phyloP scores from a whole-genome alignment of 2,329 filamentous ascomycete genomes.

The Neocatenulostroma microsporum region DNA sequence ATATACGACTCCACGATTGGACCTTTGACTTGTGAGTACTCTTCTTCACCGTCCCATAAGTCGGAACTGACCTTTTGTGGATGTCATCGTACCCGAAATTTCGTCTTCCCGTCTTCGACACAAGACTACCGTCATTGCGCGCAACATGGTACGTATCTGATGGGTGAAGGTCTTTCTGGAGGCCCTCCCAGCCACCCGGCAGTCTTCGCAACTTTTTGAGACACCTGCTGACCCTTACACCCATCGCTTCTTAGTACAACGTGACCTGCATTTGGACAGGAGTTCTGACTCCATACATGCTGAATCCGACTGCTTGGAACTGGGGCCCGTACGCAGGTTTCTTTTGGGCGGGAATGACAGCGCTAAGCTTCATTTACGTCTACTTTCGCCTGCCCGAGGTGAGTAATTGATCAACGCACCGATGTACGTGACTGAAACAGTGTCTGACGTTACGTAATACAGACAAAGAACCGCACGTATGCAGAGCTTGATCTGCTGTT shows the following conservation, averaged over 20 bases:
- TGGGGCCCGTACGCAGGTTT: conserved; percentile 47
- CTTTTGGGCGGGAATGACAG: neutral
- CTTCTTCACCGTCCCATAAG: neutral
- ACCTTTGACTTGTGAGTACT: conserved; percentile 2
- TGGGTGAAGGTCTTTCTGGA: too few species aligned
- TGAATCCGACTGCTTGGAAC: conserved; percentile 75
- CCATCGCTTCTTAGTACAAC: too few species aligned
- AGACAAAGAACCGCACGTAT: neutral
- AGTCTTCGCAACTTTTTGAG: too few species aligned
- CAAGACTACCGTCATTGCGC: conserved; percentile 80
- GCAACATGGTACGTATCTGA: too few species aligned
- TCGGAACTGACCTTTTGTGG: conserved; percentile 8
- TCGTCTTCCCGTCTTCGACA: conserved; percentile 73
- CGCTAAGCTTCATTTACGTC: neutral
- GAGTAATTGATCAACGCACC: conserved; percentile 68
- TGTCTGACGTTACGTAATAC: conserved; percentile 63
- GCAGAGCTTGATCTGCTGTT: conserved; percentile 3
- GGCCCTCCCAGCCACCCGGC: too few species aligned
- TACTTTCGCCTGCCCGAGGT: conserved; percentile 4
- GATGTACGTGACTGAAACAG: conserved; percentile 76
- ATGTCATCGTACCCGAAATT: conserved; percentile 64
- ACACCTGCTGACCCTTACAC: too few species aligned
- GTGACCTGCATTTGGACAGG: conserved; percentile 70
- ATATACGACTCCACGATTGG: conserved; percentile 50
- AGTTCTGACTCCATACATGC: conserved; percentile 80